Conservation (phyloP, 169 alveolate genomes). For the Babesia bigemina region DNA sequence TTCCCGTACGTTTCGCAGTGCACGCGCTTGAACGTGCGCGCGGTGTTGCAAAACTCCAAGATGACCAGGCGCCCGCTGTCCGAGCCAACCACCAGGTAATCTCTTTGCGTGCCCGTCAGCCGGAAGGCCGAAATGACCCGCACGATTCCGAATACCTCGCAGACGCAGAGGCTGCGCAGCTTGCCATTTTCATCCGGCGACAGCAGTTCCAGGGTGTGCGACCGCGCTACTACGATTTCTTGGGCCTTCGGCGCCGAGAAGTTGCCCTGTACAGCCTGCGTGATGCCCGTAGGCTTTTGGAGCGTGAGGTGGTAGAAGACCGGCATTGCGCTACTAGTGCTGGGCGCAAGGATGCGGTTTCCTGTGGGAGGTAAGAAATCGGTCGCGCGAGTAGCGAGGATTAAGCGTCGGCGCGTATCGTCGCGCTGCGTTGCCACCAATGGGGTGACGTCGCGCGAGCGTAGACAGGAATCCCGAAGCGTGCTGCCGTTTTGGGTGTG, state of each 20-base stretch:
- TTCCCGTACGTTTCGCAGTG: conserved; percentile 98
- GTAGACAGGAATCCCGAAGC: background rate
- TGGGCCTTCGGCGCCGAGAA: conserved; percentile 96
- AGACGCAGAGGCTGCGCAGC: conserved; percentile 84
- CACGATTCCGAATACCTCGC: conserved; percentile 94
- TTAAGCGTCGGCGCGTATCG: background rate
- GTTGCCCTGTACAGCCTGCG: conserved; percentile 95
- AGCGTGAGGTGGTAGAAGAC: conserved; percentile 95
- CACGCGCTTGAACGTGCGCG: conserved; percentile 87
- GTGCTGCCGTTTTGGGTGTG: background rate
- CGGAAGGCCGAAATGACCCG: conserved; percentile 92
- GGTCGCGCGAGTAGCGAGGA: background rate
- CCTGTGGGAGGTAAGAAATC: background rate
- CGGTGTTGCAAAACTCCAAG: conserved; percentile 86
- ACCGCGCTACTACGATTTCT: conserved; percentile 96
- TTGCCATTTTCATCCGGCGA: conserved; percentile 93
- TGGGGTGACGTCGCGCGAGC: conserved; percentile 48
- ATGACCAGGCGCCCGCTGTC: conserved; percentile 96
- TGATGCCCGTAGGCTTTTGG: conserved; percentile 95
- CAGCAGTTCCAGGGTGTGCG: conserved; percentile 91
- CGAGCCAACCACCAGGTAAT: conserved; percentile 93
- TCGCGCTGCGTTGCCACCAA: background rate
- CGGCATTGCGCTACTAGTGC: conserved; percentile 79
- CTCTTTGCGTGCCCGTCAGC: conserved; percentile 90
- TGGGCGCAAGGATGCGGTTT: conserved; percentile 5